Evolutionary conservation across 164 flowering plant species (phyloP), one percentile per base, ranked within the genome.

Genomic region (Piper betle): DNA sequence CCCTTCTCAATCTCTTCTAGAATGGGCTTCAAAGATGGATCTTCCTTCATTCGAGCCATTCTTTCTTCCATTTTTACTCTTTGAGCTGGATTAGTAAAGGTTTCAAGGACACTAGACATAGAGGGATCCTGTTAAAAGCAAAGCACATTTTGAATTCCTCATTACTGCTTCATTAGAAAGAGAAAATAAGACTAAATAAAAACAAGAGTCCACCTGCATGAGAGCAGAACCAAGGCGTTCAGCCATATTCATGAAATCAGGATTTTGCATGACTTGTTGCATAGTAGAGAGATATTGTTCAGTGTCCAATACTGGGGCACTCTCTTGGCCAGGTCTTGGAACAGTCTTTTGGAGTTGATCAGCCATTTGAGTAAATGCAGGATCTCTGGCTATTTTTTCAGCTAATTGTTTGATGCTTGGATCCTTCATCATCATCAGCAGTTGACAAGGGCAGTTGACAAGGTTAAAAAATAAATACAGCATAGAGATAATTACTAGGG

Each of bases 221-320:
- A 92, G 69, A 54, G 93, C 87, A 78, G 63, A 84, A 64, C 98
- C 98, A 78, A 92, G 97, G 55, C 84, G 89, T 73, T 92, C 97
- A 69, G 98, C 94, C 98, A 92, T 90, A 62, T 78, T 78, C 97
- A 89, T 86, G 71, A 89, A 91, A 48, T 87, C 86, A 62, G 97
- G 98, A 72, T 90, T 93, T 73, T 86, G 85, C 97, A 90, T 93
- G 69, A 90, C 97, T 70, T 90, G 94, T 73, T 87, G 94, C 96
- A 93, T 86, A 59, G 96, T 86, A 46, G 87, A 61, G 59, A 69
- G 72, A 59, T 90, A 90, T 55, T 91, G 87, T n/a, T 88, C 84
- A 37, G 84, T 60, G 74, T 92, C 90, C 70, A 92, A 76, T 64
- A 80, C 78, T 52, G 96, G 93, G 40, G 80, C 43, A 20, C 82